A percentile compares a stretch with the other conserved stretches of the same genome.
Evolutionary conservation across 768 basidiomycete species (phyloP).

Genomic region (Nidularia pulvinata): DNA sequence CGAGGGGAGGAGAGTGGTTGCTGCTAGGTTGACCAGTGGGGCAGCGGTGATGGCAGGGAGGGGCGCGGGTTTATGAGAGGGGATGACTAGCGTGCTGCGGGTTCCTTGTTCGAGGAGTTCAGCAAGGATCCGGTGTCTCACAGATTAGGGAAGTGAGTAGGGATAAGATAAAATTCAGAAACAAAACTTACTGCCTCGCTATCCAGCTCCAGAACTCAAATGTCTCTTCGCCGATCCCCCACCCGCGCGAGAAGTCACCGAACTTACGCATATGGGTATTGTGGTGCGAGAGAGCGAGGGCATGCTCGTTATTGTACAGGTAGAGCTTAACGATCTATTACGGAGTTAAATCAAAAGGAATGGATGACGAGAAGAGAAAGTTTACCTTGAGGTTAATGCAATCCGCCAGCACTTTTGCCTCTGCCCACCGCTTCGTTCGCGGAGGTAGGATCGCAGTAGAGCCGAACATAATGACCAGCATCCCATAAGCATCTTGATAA

Average conservation of each 20-base stretch:
- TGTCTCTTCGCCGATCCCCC: constrained; percentile 97
- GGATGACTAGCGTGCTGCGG: constrained; percentile 59
- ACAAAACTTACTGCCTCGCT: constrained; percentile 73
- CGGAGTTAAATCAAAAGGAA: constrained; percentile 1
- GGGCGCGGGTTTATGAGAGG: constrained; percentile 46
- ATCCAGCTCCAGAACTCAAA: constrained; percentile 99
- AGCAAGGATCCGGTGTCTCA: constrained; percentile 85
- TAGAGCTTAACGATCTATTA: constrained; percentile 85
- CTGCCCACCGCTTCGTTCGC: constrained; percentile 97
- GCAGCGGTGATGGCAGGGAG: constrained; percentile 18
- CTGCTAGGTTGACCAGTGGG: constrained; percentile 6
- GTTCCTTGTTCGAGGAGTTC: constrained; percentile 89
- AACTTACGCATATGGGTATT: constrained; percentile 85
- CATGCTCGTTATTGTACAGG: constrained; percentile 87
- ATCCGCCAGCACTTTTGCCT: constrained; percentile 96
- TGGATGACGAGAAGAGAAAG: not conserved
- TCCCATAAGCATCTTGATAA: constrained; percentile 92
- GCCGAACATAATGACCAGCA: constrained; percentile 84
- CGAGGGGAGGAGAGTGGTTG: constrained; percentile 11
- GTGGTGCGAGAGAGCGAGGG: constrained; percentile 80
- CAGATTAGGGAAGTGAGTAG: not conserved
- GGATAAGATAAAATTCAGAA: not conserved
- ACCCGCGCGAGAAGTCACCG: constrained; percentile 82
- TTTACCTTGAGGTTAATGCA: constrained; percentile 87
- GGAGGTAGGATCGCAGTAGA: constrained; percentile 86